Percentiles rank a stretch among this genome's conserved stretches.
Evolutionary conservation across 768 basidiomycete genomes (phyloP).

Genomic region (Cyclocybe cylindracea): DNA sequence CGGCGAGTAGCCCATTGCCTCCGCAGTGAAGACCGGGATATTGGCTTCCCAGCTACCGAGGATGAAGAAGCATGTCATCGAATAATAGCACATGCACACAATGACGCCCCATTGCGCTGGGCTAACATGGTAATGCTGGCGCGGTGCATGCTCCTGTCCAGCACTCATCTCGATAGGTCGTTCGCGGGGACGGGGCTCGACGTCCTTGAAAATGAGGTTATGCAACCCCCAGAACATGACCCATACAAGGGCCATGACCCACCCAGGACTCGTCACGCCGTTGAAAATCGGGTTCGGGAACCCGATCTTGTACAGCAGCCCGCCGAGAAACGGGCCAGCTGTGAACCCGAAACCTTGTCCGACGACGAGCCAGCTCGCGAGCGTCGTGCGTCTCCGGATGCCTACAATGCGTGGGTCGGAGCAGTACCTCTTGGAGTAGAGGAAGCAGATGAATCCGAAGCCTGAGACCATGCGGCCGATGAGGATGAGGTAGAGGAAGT

Average conservation of each 20-base stretch:
- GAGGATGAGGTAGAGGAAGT: slow-evolving; percentile 69
- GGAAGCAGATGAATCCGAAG: slow-evolving; percentile 59
- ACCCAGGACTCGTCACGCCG: slow-evolving; percentile 66
- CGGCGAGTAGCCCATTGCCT: slow-evolving; percentile 54
- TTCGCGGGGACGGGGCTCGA: slow-evolving; percentile 19
- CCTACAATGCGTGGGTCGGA: slow-evolving; percentile 68
- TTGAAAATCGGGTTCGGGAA: slow-evolving; percentile 62
- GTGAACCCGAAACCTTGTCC: slow-evolving; percentile 65
- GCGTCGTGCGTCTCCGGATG: slow-evolving; percentile 58
- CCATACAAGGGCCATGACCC: slow-evolving; percentile 62
- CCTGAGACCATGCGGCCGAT: slow-evolving; percentile 69
- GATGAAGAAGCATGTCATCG: slow-evolving; percentile 73
- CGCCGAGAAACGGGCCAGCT: slow-evolving; percentile 64
- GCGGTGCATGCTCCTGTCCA: slow-evolving; percentile 20
- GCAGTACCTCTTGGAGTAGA: slow-evolving; percentile 73
- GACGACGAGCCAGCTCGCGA: slow-evolving; percentile 63
- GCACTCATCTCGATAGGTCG: slow-evolving; percentile 39
- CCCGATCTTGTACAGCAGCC: slow-evolving; percentile 61
- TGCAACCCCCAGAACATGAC: slow-evolving; percentile 47
- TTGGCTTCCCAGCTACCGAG: slow-evolving; percentile 72
- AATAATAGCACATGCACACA: slow-evolving; percentile 68
- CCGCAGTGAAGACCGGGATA: slow-evolving; percentile 60
- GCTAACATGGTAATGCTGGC: slow-evolving; percentile 8
- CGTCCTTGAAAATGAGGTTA: slow-evolving; percentile 40
- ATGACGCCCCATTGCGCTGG: slow-evolving; percentile 48